A percentile compares a stretch with the other conserved stretches of the same genome.
Conservation (phyloP, 2,329 filamentous ascomycete genomes). For the Ophiostoma sp. region DNA sequence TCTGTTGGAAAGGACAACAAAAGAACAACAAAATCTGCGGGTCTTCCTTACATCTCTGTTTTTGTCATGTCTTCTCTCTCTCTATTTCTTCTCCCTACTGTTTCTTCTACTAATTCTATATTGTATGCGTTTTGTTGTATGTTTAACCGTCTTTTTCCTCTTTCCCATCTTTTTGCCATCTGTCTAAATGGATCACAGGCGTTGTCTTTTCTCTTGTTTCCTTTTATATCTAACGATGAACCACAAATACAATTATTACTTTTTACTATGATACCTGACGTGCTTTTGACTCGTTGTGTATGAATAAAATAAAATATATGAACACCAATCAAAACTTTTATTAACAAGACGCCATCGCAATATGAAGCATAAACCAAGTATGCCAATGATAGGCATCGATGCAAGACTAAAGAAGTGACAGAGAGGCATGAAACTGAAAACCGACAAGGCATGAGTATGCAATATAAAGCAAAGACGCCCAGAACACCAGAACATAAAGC, state of each 20-base stretch:
- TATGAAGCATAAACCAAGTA: neutral
- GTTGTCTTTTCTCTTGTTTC: slow-evolving; percentile 21
- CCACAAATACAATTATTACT: neutral
- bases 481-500: slow-evolving; percentile 15
- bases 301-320: neutral
- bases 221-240: slow-evolving; percentile 7
- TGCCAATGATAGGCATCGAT: slow-evolving; percentile 6
- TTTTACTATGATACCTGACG: neutral
- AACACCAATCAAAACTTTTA: slow-evolving; percentile 11
- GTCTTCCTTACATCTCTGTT: neutral
- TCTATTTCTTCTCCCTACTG: neutral
- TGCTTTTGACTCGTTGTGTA: neutral
- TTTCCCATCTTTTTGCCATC: slow-evolving; percentile 16
- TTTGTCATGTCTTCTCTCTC: neutral
- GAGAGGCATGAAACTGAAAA: slow-evolving; percentile 9
- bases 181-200: slow-evolving; percentile 21
- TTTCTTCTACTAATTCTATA: slow-evolving; percentile 30
- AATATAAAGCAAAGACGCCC: neutral
- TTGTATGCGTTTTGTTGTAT: slow-evolving; percentile 47
- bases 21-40: slow-evolving; percentile 16
- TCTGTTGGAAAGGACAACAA: slow-evolving; percentile 10
- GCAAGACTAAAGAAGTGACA: neutral
- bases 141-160: neutral
- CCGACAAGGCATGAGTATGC: neutral
- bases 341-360: slow-evolving; percentile 4